phyloP scores from a whole-genome alignment of 2,329 filamentous ascomycete species.

The Cladobotryum mycophilum region DNA sequence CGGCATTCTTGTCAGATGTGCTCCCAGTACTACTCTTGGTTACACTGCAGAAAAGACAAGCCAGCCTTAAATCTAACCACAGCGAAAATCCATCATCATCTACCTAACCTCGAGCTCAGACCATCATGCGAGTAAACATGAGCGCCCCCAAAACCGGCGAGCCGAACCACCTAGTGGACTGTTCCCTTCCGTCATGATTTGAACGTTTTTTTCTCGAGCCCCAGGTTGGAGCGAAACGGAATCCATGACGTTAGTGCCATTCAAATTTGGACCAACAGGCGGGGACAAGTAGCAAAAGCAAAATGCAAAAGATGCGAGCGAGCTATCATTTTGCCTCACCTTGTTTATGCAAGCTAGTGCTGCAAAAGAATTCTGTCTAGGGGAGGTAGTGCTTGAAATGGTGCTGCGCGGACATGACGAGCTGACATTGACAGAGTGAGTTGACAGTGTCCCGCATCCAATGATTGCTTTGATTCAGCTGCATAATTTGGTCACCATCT shows the following conservation, averaged over 20 bases:
- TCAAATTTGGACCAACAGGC: background rate
- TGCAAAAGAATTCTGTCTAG: too few species aligned
- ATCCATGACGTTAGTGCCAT: background rate
- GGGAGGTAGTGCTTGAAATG: background rate
- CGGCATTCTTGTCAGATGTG: too few species aligned
- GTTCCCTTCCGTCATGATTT: background rate
- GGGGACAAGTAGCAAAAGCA: conserved; percentile 11
- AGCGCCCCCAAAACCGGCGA: background rate
- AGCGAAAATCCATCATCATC: background rate
- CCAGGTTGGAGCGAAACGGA: background rate
- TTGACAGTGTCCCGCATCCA: background rate
- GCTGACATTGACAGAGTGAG: background rate
- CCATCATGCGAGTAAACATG: background rate
- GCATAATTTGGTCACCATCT: background rate
- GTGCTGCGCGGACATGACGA: background rate
- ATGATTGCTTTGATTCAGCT: background rate
- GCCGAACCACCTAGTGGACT: background rate
- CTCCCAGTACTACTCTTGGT: background rate
- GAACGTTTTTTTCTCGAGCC: background rate
- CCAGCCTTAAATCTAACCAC: background rate
- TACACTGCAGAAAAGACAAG: conserved; percentile 3
- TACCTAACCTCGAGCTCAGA: background rate
- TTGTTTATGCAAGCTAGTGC: too few species aligned
- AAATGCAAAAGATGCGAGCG: conserved; percentile 13
- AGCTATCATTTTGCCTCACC: conserved; percentile 19